phyloP scores from a whole-genome alignment of 805 yeast species.

The Priceomyces castillae region DNA sequence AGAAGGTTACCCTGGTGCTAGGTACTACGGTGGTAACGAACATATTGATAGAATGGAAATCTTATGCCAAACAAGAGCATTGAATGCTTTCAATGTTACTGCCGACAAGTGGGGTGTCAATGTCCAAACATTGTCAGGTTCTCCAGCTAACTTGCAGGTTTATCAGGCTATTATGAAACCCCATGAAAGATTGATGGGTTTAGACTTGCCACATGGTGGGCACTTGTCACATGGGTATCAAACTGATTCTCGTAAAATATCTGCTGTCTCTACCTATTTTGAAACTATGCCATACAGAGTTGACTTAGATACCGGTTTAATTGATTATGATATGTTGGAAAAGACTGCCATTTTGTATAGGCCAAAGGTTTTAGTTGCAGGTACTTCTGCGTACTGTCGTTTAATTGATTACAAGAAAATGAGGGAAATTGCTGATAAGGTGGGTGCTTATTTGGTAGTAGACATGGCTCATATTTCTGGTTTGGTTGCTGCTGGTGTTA shows the following conservation, averaged over 20 bases:
- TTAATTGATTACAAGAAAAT: conserved; percentile 85
- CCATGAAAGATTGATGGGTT: conserved; percentile 94
- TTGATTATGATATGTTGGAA: conserved; percentile 86
- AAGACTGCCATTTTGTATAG: conserved; percentile 82
- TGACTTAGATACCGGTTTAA: conserved; percentile 79
- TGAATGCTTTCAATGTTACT: conserved; percentile 73
- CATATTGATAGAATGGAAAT: conserved; percentile 88
- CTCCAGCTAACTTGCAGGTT: conserved; percentile 93
- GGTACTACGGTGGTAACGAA: conserved; percentile 98
- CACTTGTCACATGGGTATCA: conserved; percentile 97
- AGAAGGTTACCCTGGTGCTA: conserved; percentile 97
- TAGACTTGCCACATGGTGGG: conserved; percentile 98
- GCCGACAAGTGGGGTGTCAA: conserved; percentile 94
- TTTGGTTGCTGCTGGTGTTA: conserved; percentile 89
- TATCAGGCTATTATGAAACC: conserved; percentile 86
- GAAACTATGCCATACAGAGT: conserved; percentile 97
- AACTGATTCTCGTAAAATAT: conserved; percentile 83
- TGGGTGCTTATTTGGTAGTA: conserved; percentile 87
- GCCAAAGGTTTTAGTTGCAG: conserved; percentile 94
- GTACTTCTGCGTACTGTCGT: conserved; percentile 95
- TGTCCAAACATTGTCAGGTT: conserved; percentile 92
- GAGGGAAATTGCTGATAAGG: conserved; percentile 86
- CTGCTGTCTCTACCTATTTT: conserved; percentile 89
- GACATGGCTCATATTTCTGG: conserved; percentile 99
- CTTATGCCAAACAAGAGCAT: conserved; percentile 87